Conservation (phyloP, 768 basidiomycete genomes). For the Termitomyces heimii region DNA sequence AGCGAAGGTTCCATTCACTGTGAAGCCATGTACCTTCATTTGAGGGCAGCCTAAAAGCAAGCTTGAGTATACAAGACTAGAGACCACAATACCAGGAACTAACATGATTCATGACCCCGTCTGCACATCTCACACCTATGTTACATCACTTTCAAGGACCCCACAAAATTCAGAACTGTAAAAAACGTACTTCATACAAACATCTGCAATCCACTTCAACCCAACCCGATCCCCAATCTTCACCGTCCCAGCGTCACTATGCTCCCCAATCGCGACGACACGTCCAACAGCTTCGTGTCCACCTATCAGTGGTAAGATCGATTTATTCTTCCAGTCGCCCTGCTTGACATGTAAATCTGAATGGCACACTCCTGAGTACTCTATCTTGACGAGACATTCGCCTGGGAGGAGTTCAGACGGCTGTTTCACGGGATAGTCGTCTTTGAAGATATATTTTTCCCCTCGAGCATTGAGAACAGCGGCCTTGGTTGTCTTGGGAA, state of each 20-base stretch:
- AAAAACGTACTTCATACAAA: conserved; percentile 28
- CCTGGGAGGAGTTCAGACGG: conserved; percentile 51
- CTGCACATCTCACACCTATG: conserved; percentile 65
- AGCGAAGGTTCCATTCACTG: conserved; percentile 64
- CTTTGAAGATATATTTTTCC: conserved; percentile 24
- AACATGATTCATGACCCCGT: conserved; percentile 50
- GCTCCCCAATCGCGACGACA: conserved; percentile 70
- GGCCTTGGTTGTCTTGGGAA: conserved; percentile 31
- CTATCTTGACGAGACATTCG: conserved; percentile 67
- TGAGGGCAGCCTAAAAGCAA: conserved; percentile 37
- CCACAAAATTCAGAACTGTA: background rate
- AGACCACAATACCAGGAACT: background rate
- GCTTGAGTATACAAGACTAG: background rate
- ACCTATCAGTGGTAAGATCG: conserved; percentile 54
- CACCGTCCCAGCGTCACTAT: conserved; percentile 39
- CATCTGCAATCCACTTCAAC: conserved; percentile 59
- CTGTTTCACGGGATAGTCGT: conserved; percentile 51
- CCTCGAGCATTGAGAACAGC: conserved; percentile 27
- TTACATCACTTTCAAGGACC: background rate
- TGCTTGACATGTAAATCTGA: conserved; percentile 67
- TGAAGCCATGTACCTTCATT: conserved; percentile 50
- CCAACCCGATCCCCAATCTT: conserved; percentile 76
- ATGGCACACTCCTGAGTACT: conserved; percentile 61
- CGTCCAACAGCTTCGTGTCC: conserved; percentile 80
- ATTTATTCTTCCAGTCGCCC: conserved; percentile 49